A percentile compares a stretch with the other conserved stretches of the same genome.
These are phyloP conservation scores for Leptographium flavum DNA, from an alignment of 2,329 filamentous ascomycete genomes.

Conservation along the genomic window DNA sequence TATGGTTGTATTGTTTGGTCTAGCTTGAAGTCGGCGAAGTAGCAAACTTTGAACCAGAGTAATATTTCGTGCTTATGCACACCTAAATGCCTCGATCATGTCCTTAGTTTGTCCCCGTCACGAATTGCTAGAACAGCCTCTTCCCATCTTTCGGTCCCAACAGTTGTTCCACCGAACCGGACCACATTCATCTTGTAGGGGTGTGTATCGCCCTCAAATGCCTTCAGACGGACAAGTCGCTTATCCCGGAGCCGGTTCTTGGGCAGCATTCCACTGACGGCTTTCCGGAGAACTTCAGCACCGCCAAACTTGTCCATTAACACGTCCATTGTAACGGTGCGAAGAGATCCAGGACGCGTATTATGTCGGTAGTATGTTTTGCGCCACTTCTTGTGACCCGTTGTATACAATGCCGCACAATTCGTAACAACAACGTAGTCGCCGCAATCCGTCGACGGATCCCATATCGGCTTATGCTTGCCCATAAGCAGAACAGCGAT, in stretches of 20 bases:
- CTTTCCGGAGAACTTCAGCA: slow-evolving; percentile 76
- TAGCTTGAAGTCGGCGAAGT: too few relatives aligned
- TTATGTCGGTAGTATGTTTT: slow-evolving; percentile 95
- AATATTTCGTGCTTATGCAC: too few relatives aligned
- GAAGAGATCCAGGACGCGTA: slow-evolving; percentile 75
- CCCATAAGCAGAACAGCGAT: slow-evolving; percentile 88
- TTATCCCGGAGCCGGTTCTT: slow-evolving; percentile 90
- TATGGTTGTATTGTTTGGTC: too few relatives aligned
- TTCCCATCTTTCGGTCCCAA: slow-evolving; percentile 40
- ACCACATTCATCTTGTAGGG: slow-evolving; percentile 85
- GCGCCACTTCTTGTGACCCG: slow-evolving; percentile 82
- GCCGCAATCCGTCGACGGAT: slow-evolving; percentile 94
- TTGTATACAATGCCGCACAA: slow-evolving; percentile 74
- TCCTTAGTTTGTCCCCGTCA: slow-evolving; percentile 31
- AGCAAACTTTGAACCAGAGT: too few relatives aligned
- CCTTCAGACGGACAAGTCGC: slow-evolving; percentile 78
- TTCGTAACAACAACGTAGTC: slow-evolving; percentile 95
- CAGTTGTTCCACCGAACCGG: slow-evolving; percentile 47
- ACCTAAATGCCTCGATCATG: slow-evolving; percentile 22
- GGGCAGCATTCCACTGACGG: slow-evolving; percentile 92
- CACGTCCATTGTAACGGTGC: slow-evolving; percentile 83
- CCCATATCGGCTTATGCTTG: slow-evolving; percentile 97
- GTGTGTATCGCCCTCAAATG: slow-evolving; percentile 84
- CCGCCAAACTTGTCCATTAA: slow-evolving; percentile 92
- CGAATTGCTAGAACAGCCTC: slow-evolving; percentile 35